phyloP scores from a whole-genome alignment of 2,329 filamentous ascomycete genomes.

The Clarireedia hainanense region DNA sequence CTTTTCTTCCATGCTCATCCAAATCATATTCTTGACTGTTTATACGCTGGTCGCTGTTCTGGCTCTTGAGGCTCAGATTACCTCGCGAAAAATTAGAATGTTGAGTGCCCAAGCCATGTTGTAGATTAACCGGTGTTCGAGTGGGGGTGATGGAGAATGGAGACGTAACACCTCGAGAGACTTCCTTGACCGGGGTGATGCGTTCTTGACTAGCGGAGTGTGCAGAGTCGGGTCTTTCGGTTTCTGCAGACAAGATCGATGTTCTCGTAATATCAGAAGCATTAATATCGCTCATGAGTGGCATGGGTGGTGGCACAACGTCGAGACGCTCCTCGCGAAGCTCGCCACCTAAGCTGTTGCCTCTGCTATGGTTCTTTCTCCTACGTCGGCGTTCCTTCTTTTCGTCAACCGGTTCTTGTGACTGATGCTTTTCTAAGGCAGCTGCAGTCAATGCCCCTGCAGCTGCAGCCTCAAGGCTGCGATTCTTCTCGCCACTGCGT shows the following conservation, averaged over 20 bases:
- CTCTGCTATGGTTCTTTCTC: constrained; percentile 40
- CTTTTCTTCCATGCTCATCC: constrained; percentile 29
- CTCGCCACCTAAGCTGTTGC: constrained; percentile 35
- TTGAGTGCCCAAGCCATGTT: constrained; percentile 55
- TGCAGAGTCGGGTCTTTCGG: constrained; percentile 59
- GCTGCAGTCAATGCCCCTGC: constrained; percentile 50
- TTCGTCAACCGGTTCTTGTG: constrained; percentile 46
- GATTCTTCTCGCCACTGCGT: constrained; percentile 20
- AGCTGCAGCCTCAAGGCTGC: constrained; percentile 23
- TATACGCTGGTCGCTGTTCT: constrained; percentile 38
- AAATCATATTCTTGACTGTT: constrained; percentile 29
- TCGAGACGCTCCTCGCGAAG: constrained; percentile 41
- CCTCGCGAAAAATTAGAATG: constrained; percentile 43
- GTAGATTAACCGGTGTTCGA: constrained; percentile 47
- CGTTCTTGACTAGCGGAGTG: constrained; percentile 47
- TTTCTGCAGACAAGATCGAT: constrained; percentile 77
- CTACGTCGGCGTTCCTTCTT: constrained; percentile 34
- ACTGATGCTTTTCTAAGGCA: constrained; percentile 56
- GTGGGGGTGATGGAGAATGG: constrained; percentile 55
- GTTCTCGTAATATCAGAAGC: constrained; percentile 81
- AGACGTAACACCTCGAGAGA: constrained; percentile 44
- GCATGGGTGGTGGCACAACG: constrained; percentile 65
- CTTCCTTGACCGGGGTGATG: constrained; percentile 50
- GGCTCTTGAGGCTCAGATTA: constrained; percentile 38
- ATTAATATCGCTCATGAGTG: constrained; percentile 77